Evolutionary conservation across 352 stramenopile genomes (phyloP), one percentile per base, ranked within the genome.

Genomic region (Pythium chondricola): DNA sequence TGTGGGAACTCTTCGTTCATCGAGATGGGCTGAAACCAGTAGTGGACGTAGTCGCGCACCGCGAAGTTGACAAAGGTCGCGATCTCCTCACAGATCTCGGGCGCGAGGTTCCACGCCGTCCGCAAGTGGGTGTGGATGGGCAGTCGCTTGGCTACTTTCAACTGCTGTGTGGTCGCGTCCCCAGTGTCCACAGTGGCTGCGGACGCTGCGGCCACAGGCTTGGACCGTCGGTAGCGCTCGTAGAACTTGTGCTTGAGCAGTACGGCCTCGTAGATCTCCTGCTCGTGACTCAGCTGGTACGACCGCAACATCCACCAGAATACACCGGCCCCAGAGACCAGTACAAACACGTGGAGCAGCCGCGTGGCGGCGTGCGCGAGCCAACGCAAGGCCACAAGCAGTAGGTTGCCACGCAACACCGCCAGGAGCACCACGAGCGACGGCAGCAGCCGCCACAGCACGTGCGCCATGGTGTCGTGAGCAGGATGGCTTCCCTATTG

Each of bases 1-100:
- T 65, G 58, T 2, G 71, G 71, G 44, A 91, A 88, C 18, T 86
- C 71, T 30, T 85, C 61, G 52, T 85, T 86, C 9, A 58, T 56
- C 33, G 77, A 87, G 20, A 91, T 66, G 26, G 64, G 61, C 52
- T 68, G 50, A 56, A 83, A 91, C 80, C 80, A 91, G 50, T 66
- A 75, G 22, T 24, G 33, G 8, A 91, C 67, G 48, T 91, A 88
- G 43, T 88, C 71, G 36, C 68, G 67, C 27, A 81, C 65, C 21
- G 65, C 61, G 6, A 69, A 58, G 35, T 71, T 57, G 25, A 82
- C 64, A 3, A 88, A 56, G 20, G 58, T 48, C 29, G 71, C 65
- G 50, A 91, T 72, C 50, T 85, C 76, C 39, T 88, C 69, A 48
- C 70, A 79, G 40, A 91, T 65, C 44, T 71, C 65, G 14, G 58